Base-by-base conservation (phyloP, 805 yeast genomes). In the Naumovozyma baii region DNA sequence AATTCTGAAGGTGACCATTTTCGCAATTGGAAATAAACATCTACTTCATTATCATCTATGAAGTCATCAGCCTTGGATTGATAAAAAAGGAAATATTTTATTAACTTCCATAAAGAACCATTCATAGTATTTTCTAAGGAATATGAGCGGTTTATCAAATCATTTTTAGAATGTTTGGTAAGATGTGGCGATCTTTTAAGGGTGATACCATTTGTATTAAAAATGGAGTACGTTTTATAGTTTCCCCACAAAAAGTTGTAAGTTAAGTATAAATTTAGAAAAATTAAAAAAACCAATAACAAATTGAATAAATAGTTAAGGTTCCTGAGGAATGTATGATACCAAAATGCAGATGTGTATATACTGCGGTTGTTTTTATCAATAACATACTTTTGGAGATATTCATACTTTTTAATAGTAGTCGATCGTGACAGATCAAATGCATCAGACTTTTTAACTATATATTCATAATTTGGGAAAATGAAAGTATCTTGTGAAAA, bases 1-100 rank as follows among this genome's bases (percentile, higher is more conserved):
- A 80, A 78, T 45, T 66, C 66, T 0, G 80, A 69, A 0, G 90
- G 90, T 33, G 67, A 65, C 94, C 94, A 83, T 37, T 80, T 71
- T 15, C 61, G 62, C 32, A 83, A 55, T 41, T 74, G 72, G 75
- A 81, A 80, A 26, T 69, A 68, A 16, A 62, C 62, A 20, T 64
- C 62, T 22, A 64, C 51, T 20, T 44, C 50, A 4, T 43, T 41
- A 10, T 41, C 33, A 3, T 39, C 19, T 26, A 36, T 33, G 10
- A 34, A 35, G 2, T 43, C 44, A 22, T 22, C 26, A 22, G 10
- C 7, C 10, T 7, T 7, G 10, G 26, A 22, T 7, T 22, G 26
- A 22, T 22, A 10, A 25, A 32, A 31, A 17, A 57, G 18, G 12
- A 48, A 41, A 26, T 37, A 41, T 17, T 47, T 47, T 2, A 57